phyloP scores from a whole-genome alignment of 2,329 filamentous ascomycete genomes.

The Exophiala viscosa region DNA sequence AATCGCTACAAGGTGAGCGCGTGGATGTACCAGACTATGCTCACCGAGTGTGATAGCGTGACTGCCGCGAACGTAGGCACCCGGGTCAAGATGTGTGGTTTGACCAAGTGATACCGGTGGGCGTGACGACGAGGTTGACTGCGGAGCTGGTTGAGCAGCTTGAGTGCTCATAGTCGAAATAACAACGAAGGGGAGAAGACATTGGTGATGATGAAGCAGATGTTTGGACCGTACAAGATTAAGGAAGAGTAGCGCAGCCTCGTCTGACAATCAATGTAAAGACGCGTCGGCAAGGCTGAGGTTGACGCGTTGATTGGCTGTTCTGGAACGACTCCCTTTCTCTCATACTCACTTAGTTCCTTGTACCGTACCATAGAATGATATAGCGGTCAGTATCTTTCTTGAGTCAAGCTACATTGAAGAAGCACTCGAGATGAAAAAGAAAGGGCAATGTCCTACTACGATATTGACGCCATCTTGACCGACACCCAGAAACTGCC shows the following conservation, averaged over 20 bases:
- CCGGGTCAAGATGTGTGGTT: constrained; percentile 44
- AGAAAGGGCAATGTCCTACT: constrained; percentile 33
- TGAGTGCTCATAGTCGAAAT: constrained; percentile 10
- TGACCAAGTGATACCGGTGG: constrained; percentile 33
- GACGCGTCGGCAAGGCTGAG: constrained; percentile 8
- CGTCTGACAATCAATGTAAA: background rate
- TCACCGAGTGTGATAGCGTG: constrained; percentile 75
- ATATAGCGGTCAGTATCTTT: background rate
- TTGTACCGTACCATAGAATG: background rate
- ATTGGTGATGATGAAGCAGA: too few species aligned
- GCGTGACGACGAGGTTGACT: constrained; percentile 21
- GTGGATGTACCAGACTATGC: constrained; percentile 80
- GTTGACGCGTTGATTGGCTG: constrained; percentile 17
- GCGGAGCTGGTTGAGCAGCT: constrained; percentile 2
- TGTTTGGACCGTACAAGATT: background rate
- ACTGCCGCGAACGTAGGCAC: constrained; percentile 59
- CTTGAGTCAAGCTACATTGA: background rate
- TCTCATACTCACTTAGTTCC: background rate
- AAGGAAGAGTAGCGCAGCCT: background rate
- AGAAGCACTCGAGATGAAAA: background rate
- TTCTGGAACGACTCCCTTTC: background rate
- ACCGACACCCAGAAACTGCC: constrained; percentile 77
- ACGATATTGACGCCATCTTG: constrained; percentile 47
- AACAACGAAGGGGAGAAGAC: background rate
- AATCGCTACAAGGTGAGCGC: constrained; percentile 72